phyloP scores from a whole-genome alignment of 2,329 filamentous ascomycete species.

The Aspergillus sp. region DNA sequence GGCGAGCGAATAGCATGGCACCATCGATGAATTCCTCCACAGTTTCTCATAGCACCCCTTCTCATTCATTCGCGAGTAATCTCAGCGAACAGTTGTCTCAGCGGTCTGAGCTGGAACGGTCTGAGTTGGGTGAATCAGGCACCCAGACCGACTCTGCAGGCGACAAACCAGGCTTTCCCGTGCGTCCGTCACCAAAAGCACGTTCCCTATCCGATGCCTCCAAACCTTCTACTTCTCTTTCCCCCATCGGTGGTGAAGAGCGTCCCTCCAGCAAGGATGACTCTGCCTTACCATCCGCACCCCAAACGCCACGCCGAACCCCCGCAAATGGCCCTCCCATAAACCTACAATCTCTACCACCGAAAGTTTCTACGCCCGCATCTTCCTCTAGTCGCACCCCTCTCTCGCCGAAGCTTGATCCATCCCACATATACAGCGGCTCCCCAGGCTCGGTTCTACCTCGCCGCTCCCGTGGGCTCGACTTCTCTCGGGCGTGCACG shows the following conservation, averaged over 20 bases:
- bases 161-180: constrained; percentile 19
- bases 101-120: constrained; percentile 23
- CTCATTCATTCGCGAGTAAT: constrained; percentile 34
- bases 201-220: constrained; percentile 68
- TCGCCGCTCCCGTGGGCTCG: constrained; percentile 81
- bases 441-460: constrained; percentile 86
- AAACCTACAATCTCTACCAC: constrained; percentile 68
- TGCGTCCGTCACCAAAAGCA: constrained; percentile 49
- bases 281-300: constrained; percentile 54
- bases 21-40: constrained; percentile 21
- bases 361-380: constrained; percentile 50
- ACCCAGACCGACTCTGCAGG: constrained; percentile 11
- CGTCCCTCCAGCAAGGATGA: constrained; percentile 66
- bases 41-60: constrained; percentile 22
- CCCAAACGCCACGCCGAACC: constrained; percentile 72
- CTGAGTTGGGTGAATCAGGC: constrained; percentile 18
- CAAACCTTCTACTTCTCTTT: constrained; percentile 58
- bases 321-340: constrained; percentile 67
- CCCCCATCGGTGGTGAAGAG: constrained; percentile 57
- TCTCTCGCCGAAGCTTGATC: constrained; percentile 82
- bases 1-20: constrained; percentile 19
- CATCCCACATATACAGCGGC: constrained; percentile 73
- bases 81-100: constrained; percentile 39
- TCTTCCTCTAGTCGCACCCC: constrained; percentile 61
- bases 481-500: constrained; percentile 90